These are phyloP conservation scores for Achlya hypogyna DNA, from an alignment of 352 stramenopile species.

Conservation along the genomic window DNA sequence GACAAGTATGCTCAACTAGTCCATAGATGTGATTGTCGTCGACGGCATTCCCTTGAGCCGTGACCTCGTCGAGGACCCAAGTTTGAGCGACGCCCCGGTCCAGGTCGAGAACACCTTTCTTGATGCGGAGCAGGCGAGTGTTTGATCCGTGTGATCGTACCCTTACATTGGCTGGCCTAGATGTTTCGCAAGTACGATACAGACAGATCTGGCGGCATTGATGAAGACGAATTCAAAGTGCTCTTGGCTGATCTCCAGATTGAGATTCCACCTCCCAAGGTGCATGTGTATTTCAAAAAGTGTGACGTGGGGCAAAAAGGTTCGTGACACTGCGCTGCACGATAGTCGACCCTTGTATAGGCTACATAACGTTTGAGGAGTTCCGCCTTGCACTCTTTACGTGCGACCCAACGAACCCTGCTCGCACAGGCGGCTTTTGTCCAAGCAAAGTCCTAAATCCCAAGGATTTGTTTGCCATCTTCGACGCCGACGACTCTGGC, in stretches of 20 bases:
- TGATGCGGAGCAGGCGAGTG: background rate
- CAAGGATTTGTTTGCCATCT: constrained; percentile 79
- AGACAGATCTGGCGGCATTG: constrained; percentile 64
- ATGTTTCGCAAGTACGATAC: constrained; percentile 78
- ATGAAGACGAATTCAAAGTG: constrained; percentile 69
- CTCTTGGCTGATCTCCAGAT: constrained; percentile 51
- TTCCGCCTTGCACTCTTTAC: constrained; percentile 69
- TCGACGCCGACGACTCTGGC: constrained; percentile 59
- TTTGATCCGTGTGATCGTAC: background rate
- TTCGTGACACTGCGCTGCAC: background rate
- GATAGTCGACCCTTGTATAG: constrained; percentile 22
- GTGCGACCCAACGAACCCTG: constrained; percentile 71
- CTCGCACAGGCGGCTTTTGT: constrained; percentile 52
- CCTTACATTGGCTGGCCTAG: constrained; percentile 22
- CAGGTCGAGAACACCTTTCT: constrained; percentile 1
- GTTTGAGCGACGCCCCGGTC: constrained; percentile 4
- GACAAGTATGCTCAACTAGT: background rate
- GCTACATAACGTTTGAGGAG: constrained; percentile 71
- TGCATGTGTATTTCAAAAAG: constrained; percentile 65
- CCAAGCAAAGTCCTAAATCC: constrained; percentile 56
- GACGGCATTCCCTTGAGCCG: constrained; percentile 16
- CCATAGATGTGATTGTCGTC: constrained; percentile 15
- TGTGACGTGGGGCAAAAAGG: constrained; percentile 45
- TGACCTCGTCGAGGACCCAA: constrained; percentile 15
- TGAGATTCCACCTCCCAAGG: constrained; percentile 55